Percentiles rank a stretch among this genome's conserved stretches.
Evolutionary conservation across 495 filamentous ascomycete species (phyloP).

Genomic region (Aspergillus ostianus): DNA sequence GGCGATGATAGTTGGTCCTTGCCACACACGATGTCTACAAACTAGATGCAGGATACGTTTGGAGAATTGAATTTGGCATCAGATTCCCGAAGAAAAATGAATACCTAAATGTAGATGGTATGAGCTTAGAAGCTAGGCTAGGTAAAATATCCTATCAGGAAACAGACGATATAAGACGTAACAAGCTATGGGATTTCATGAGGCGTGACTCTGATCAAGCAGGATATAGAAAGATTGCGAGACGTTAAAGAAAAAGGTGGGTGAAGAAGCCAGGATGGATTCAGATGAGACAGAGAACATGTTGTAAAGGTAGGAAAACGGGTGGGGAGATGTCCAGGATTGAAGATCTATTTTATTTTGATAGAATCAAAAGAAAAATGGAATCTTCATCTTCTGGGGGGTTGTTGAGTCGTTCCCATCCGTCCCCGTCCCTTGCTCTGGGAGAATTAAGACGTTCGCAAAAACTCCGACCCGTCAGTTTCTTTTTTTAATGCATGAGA

Average conservation of each 20-base stretch:
- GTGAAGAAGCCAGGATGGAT: slow-evolving; percentile 1
- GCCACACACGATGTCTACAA: too few relatives aligned
- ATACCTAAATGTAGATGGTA: not conserved
- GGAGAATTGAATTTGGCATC: not conserved
- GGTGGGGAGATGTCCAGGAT: too few relatives aligned
- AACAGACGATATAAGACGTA: slow-evolving; percentile 22
- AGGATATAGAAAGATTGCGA: slow-evolving; percentile 34
- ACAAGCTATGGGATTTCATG: slow-evolving; percentile 41
- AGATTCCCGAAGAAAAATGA: not conserved
- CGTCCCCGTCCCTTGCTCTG: slow-evolving; percentile 8
- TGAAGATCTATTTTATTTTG: too few relatives aligned
- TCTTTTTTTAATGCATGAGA: slow-evolving; percentile 28
- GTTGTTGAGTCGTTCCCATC: not conserved
- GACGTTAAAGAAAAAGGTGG: slow-evolving; percentile 3
- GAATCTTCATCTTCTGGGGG: not conserved
- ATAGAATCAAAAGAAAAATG: too few relatives aligned
- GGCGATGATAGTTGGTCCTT: too few relatives aligned
- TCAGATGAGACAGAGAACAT: not conserved
- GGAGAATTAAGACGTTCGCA: slow-evolving; percentile 18
- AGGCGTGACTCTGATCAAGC: slow-evolving; percentile 43
- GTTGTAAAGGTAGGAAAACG: too few relatives aligned
- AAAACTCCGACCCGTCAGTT: slow-evolving; percentile 20
- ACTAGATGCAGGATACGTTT: too few relatives aligned
- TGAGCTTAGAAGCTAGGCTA: not conserved
- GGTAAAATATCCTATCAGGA: not conserved